A percentile compares a stretch with the other conserved stretches of the same genome.
phyloP scores from a whole-genome alignment of 148 eudicot species.

The Camellia lanceoleosa region DNA sequence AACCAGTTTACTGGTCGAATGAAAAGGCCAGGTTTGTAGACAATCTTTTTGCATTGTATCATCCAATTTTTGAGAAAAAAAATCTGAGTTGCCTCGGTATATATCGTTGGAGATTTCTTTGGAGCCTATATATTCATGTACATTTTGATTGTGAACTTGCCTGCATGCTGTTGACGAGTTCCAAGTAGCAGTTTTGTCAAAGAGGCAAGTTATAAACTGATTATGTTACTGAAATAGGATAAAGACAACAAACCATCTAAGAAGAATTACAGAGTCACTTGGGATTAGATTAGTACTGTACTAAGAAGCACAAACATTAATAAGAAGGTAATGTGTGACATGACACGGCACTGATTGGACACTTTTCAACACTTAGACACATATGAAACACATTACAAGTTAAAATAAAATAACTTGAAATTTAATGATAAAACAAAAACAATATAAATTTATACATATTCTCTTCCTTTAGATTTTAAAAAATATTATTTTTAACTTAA shows the following conservation, averaged over 20 bases:
- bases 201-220: background rate
- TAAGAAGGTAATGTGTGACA: too few relatives aligned
- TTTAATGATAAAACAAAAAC: too few relatives aligned
- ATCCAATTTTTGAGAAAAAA: conserved; percentile 30
- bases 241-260: background rate
- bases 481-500: too few relatives aligned
- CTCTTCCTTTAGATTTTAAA: too few relatives aligned
- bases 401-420: too few relatives aligned
- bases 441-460: too few relatives aligned
- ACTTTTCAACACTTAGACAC: too few relatives aligned
- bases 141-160: conserved; percentile 16
- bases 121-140: conserved; percentile 4
- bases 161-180: conserved; percentile 13
- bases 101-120: conserved; percentile 16
- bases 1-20: conserved; percentile 40
- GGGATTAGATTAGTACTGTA: background rate
- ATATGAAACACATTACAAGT: too few relatives aligned
- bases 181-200: background rate
- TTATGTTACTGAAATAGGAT: background rate
- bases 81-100: conserved; percentile 19
- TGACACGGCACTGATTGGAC: too few relatives aligned
- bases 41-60: conserved; percentile 30
- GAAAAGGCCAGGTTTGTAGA: conserved; percentile 71
- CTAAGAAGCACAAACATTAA: too few relatives aligned
- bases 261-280: background rate